phyloP scores from a whole-genome alignment of 2,329 filamentous ascomycete species.

The Stromatinia cepivora region DNA sequence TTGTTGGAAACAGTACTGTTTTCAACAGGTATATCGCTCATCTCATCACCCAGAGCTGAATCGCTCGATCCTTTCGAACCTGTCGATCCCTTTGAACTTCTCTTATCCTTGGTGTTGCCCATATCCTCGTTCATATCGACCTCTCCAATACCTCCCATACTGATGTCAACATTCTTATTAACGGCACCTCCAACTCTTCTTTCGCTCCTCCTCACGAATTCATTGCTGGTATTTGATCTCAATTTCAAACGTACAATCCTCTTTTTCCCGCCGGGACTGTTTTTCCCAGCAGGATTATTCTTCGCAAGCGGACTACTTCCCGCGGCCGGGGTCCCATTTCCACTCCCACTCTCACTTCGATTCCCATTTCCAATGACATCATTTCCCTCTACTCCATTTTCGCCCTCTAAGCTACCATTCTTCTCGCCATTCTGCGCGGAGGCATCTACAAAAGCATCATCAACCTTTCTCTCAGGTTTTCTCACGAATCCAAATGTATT shows the following conservation, averaged over 20 bases:
- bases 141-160: neutral
- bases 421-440: neutral
- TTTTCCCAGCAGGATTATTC: neutral
- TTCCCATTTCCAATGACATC: no score
- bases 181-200: neutral
- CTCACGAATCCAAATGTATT: constrained; percentile 1
- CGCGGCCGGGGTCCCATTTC: neutral
- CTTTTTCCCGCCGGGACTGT: neutral
- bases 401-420: neutral
- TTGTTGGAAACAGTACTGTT: no score
- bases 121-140: neutral
- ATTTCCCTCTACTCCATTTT: neutral
- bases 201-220: neutral
- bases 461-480: neutral
- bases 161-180: neutral
- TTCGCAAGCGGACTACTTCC: neutral
- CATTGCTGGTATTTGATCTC: neutral
- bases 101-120: no score
- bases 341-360: no score
- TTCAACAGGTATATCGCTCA: neutral
- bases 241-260: neutral
- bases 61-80: neutral
- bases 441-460: no score
- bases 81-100: neutral
- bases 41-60: neutral